Evolutionary conservation across 768 basidiomycete species (phyloP).

Genomic region (Pleurotus ostreatus): DNA sequence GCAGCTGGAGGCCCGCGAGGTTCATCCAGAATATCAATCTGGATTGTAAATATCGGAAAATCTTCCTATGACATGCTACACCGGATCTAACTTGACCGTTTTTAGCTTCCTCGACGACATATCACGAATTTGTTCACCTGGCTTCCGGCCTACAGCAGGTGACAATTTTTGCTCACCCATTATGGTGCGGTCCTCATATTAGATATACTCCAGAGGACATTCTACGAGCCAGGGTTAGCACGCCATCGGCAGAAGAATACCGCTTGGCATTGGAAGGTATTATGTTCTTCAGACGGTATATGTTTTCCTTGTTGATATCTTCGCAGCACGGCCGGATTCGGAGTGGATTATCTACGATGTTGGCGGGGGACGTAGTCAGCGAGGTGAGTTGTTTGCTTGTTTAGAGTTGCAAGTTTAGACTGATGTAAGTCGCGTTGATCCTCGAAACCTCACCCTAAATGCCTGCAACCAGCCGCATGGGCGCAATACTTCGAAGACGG

Average conservation of each 20-base stretch:
- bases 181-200: too few relatives aligned
- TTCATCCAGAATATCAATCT: slow-evolving; percentile 51
- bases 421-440: neutral
- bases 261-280: slow-evolving; percentile 45
- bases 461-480: slow-evolving; percentile 47
- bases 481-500: slow-evolving; percentile 69
- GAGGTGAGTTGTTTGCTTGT: slow-evolving; percentile 33
- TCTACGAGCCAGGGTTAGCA: slow-evolving; percentile 59
- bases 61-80: neutral
- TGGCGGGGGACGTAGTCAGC: slow-evolving; percentile 53
- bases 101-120: slow-evolving; percentile 58
- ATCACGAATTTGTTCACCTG: slow-evolving; percentile 41
- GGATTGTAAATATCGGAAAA: slow-evolving; percentile 48
- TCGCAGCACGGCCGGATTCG: slow-evolving; percentile 24
- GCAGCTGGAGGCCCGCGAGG: slow-evolving; percentile 35
- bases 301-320: too few relatives aligned
- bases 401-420: neutral
- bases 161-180: neutral
- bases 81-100: neutral
- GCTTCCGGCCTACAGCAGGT: slow-evolving; percentile 54
- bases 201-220: slow-evolving; percentile 44
- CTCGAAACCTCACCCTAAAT: neutral
- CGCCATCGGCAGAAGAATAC: slow-evolving; percentile 64
- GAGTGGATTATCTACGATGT: slow-evolving; percentile 68
- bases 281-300: slow-evolving; percentile 14